Conservation (phyloP, 768 basidiomycete species). For the Royoungia palumana region DNA sequence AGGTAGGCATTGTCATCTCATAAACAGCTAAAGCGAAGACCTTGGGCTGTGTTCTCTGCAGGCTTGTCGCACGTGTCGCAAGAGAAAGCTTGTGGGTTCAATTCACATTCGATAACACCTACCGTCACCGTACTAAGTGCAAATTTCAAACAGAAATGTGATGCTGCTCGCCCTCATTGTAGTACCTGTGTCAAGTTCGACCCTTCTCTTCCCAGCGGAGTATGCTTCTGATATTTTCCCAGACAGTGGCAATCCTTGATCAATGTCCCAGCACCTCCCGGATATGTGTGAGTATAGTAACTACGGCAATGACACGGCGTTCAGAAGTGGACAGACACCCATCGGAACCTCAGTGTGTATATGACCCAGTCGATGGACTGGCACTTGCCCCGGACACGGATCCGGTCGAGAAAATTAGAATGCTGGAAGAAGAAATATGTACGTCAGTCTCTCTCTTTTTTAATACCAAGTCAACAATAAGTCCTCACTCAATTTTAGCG, state of each 20-base stretch:
- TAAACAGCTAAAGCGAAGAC: constrained; percentile 9
- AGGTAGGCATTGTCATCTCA: constrained; percentile 40
- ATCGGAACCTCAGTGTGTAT: constrained; percentile 79
- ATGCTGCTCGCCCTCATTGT: constrained; percentile 83
- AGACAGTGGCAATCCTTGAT: constrained; percentile 82
- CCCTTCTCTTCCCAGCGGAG: constrained; percentile 12
- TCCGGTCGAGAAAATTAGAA: constrained; percentile 73
- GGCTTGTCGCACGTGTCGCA: constrained; percentile 82
- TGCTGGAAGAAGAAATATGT: constrained; percentile 79
- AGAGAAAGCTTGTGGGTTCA: constrained; percentile 70
- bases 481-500: constrained; percentile 37
- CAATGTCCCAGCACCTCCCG: constrained; percentile 80
- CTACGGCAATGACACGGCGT: background rate
- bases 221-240: constrained; percentile 9
- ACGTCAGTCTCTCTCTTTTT: constrained; percentile 24
- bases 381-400: constrained; percentile 73
- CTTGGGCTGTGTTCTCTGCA: constrained; percentile 25
- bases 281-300: constrained; percentile 62
- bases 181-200: constrained; percentile 78
- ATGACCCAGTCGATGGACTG: constrained; percentile 83
- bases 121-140: constrained; percentile 5
- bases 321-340: constrained; percentile 57
- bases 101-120: background rate
- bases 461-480: constrained; percentile 1
- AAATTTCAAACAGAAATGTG: constrained; percentile 64